Evolutionary conservation across 768 basidiomycete genomes (phyloP), one percentile per base, ranked within the genome.

Genomic region (Podaxis rugospora): DNA sequence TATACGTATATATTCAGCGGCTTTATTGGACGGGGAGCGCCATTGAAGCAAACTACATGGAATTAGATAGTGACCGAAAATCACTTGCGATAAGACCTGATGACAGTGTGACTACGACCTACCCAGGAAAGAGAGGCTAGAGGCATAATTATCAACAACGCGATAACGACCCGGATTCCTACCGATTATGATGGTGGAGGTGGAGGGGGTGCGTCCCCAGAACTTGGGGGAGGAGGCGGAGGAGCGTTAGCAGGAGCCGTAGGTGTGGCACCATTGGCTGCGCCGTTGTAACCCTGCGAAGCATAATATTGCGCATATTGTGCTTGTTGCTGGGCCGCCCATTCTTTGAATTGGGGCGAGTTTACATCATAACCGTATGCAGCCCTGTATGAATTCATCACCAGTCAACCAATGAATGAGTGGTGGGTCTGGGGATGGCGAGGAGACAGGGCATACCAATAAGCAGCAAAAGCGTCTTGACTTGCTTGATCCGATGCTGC

Each of bases 301-400:
- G 78, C 76, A 67, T 88, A 88, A 71, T 88, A 88, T 61, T 87
- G 84, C 23, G 75, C 77, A 65, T 89, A 88, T 66, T 85, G 83
- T 62, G 80, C 76, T 67, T 86, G 83, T 63, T 87, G 84, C 62
- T 82, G 80, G 6, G 84, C 82, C 16, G 80, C 81, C 89, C 89
- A 89, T 66, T 87, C 82, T 69, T 89, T 89, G 69, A 90, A 90
- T 65, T 89, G 80, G 1, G 80, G 69, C 4, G 89, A 87, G 67
- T 90, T 90, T 62, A 90, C 84, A 66, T 90, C 89, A 70, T 90
- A 90, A 18, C 89, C 89, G 65, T 87, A 89, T 5, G 87, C 83
- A 62, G 88, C 85, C 88, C 89, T 89, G 63, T 6, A 27, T 11
- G 10, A 14, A 40, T 27, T 3, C 13, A 44, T 36, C 18, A 13